phyloP scores from a whole-genome alignment of 768 basidiomycete genomes.

The Mycena filopes region DNA sequence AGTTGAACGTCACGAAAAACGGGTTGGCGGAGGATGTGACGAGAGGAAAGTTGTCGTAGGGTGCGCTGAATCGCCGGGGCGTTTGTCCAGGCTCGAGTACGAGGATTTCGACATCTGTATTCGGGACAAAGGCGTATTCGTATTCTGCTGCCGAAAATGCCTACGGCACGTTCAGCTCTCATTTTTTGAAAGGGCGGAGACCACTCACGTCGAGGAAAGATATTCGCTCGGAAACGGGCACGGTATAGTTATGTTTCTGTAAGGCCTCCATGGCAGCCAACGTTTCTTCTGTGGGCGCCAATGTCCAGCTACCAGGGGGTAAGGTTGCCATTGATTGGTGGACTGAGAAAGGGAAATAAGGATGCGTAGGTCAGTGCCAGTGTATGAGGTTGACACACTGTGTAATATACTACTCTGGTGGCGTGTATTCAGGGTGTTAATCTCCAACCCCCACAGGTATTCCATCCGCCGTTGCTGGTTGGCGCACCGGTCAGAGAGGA shows the following conservation, averaged over 20 bases:
- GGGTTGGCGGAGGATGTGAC: background rate
- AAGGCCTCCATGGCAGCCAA: background rate
- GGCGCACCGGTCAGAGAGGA: background rate
- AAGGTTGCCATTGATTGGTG: background rate
- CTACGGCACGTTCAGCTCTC: background rate
- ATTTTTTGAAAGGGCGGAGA: background rate
- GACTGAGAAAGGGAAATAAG: background rate
- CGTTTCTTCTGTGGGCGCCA: conserved; percentile 3
- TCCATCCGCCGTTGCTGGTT: no score
- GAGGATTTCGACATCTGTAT: background rate
- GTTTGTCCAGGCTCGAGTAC: background rate
- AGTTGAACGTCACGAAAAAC: background rate
- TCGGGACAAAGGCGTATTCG: conserved; percentile 1
- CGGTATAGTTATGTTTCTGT: background rate
- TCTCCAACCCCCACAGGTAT: no score
- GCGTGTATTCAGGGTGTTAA: no score
- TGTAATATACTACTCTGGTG: background rate
- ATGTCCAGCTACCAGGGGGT: background rate
- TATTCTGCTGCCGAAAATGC: conserved; percentile 14
- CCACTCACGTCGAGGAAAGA: background rate
- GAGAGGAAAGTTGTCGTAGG: background rate
- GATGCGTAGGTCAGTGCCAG: background rate
- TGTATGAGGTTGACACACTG: background rate
- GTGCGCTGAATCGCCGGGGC: background rate
- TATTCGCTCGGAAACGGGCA: conserved; percentile 1